These are phyloP conservation scores for Phytophthora parvispora DNA, from an alignment of 352 stramenopile genomes.

Conservation along the genomic window DNA sequence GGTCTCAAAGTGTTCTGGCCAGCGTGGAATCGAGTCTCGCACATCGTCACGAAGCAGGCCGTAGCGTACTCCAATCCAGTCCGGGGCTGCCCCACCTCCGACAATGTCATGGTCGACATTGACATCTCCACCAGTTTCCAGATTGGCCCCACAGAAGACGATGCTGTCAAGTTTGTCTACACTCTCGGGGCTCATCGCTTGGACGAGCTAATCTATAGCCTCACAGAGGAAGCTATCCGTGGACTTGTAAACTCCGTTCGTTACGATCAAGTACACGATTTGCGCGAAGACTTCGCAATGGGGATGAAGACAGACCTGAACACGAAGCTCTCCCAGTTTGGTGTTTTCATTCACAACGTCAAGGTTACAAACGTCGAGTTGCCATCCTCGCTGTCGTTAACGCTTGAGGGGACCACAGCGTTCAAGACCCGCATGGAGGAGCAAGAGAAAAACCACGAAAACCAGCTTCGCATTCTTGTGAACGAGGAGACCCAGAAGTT, in stretches of 20 bases:
- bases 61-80: constrained; percentile 77
- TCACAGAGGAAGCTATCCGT: constrained; percentile 75
- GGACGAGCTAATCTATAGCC: constrained; percentile 74
- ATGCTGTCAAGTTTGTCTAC: constrained; percentile 83
- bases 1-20: constrained; percentile 76
- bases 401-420: constrained; percentile 77
- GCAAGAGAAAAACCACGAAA: constrained; percentile 90
- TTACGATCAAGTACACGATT: constrained; percentile 79
- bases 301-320: constrained; percentile 86
- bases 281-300: constrained; percentile 77
- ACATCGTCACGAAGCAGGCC: constrained; percentile 85
- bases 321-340: constrained; percentile 63
- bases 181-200: constrained; percentile 74
- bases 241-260: constrained; percentile 75
- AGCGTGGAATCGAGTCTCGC: constrained; percentile 77
- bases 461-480: constrained; percentile 74
- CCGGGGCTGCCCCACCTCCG: constrained; percentile 68
- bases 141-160: constrained; percentile 74
- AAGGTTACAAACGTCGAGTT: constrained; percentile 88
- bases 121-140: constrained; percentile 87
- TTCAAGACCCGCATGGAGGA: constrained; percentile 89
- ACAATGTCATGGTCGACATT: constrained; percentile 89
- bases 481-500: constrained; percentile 84
- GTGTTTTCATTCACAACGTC: constrained; percentile 86
- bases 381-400: constrained; percentile 56